phyloP scores from a whole-genome alignment of 257 asterid species.

The Cinchona pubescens region DNA sequence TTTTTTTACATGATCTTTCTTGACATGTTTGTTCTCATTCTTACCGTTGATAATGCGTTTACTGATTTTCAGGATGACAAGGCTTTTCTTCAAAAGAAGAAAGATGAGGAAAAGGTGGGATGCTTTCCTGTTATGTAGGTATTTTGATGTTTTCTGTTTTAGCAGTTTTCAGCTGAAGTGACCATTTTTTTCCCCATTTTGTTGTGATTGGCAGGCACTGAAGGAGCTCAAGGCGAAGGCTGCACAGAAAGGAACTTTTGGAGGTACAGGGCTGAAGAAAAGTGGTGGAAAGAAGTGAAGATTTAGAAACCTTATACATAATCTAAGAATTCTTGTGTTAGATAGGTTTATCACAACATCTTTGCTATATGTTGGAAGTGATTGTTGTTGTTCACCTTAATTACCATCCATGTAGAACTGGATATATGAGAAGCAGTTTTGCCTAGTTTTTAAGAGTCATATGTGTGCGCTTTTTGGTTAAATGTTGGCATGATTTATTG shows the following conservation, averaged over 20 bases:
- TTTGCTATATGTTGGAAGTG: slow-evolving; percentile 3
- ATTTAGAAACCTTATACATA: background rate
- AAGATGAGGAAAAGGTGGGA: slow-evolving; percentile 78
- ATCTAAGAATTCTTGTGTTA: background rate
- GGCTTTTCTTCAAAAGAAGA: slow-evolving; percentile 71
- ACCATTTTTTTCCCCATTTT: background rate
- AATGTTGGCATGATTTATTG: background rate
- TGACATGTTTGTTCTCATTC: background rate
- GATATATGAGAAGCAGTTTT: background rate
- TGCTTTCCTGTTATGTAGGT: background rate
- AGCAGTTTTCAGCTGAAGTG: background rate
- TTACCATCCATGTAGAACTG: slow-evolving; percentile 1
- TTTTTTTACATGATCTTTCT: background rate
- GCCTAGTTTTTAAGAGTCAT: background rate
- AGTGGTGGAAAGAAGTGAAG: slow-evolving; percentile 80
- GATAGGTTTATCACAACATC: background rate
- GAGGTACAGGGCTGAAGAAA: slow-evolving; percentile 80
- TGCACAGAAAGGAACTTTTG: slow-evolving; percentile 57
- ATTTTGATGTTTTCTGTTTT: background rate
- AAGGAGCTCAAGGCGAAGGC: slow-evolving; percentile 80
- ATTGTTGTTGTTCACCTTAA: background rate
- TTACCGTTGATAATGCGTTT: background rate
- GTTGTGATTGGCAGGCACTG: slow-evolving; percentile 43
- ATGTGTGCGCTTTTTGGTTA: background rate
- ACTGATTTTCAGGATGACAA: slow-evolving; percentile 48